Conservation (phyloP, 2,329 filamentous ascomycete species). For the Pyrenophora tritici-repentis region DNA sequence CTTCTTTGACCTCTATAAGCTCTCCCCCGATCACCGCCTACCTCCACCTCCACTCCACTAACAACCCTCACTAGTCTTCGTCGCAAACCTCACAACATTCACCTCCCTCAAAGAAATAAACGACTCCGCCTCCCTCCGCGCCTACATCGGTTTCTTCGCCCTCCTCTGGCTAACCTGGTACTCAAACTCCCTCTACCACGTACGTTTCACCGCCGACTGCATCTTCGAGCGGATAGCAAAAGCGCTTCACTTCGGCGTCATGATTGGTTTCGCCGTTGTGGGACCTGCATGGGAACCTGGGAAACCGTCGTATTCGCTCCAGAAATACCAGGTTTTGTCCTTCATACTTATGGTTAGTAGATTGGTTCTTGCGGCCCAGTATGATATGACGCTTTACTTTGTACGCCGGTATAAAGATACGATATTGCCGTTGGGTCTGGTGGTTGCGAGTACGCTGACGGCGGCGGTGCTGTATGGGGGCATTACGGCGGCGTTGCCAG, state of each 20-base stretch:
- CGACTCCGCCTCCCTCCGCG: slow-evolving; percentile 47
- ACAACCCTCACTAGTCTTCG: too few species aligned
- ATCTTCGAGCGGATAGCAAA: slow-evolving; percentile 66
- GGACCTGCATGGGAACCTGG: slow-evolving; percentile 48
- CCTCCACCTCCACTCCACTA: too few species aligned
- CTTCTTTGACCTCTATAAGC: slow-evolving; percentile 10
- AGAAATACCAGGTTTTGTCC: slow-evolving; percentile 51
- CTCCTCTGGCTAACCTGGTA: slow-evolving; percentile 74
- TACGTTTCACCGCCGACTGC: slow-evolving; percentile 68
- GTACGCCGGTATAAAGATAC: slow-evolving; percentile 37
- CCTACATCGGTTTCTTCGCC: slow-evolving; percentile 60
- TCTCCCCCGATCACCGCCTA: too few species aligned
- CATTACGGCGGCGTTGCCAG: slow-evolving; percentile 27
- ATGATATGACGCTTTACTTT: slow-evolving; percentile 44
- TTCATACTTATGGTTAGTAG: slow-evolving; percentile 48
- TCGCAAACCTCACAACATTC: slow-evolving; percentile 65
- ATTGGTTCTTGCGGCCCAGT: slow-evolving; percentile 46
- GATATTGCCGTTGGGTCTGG: slow-evolving; percentile 39
- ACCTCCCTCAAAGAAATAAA: slow-evolving; percentile 61
- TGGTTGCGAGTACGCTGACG: slow-evolving; percentile 40
- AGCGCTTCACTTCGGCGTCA: slow-evolving; percentile 64
- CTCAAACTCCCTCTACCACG: slow-evolving; percentile 66
- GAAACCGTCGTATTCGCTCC: slow-evolving; percentile 36
- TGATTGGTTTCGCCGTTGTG: slow-evolving; percentile 68
- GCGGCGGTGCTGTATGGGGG: slow-evolving; percentile 44